These are phyloP conservation scores for Blastomyces gilchristii DNA, from an alignment of 2,329 filamentous ascomycete species.

Conservation along the genomic window DNA sequence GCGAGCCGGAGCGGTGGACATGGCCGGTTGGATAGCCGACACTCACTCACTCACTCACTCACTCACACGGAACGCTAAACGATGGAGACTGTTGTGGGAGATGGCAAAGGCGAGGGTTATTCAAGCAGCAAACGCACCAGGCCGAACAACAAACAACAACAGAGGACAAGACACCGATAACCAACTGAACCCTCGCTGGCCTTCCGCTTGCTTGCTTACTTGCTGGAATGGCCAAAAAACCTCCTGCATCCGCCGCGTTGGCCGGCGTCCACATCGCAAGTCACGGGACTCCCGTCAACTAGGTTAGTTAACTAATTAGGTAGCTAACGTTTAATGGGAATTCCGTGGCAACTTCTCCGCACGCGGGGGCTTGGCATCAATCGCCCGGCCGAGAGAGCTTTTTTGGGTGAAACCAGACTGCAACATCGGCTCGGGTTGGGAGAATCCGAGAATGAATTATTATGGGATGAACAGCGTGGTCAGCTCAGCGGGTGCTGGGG, in stretches of 20 bases:
- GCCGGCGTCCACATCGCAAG: no score
- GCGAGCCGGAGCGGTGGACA: constrained; percentile 14
- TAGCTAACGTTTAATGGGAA: background rate
- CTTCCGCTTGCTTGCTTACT: background rate
- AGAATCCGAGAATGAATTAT: no score
- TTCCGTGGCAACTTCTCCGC: background rate
- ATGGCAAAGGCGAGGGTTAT: background rate
- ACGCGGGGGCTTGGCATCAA: background rate
- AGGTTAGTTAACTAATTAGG: background rate
- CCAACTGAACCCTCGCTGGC: background rate
- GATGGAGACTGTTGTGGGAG: background rate
- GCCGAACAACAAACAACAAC: background rate
- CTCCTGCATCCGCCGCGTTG: no score
- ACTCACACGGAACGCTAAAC: background rate
- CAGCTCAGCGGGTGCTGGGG: background rate
- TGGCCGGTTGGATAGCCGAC: constrained; percentile 2
- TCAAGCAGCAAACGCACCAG: no score
- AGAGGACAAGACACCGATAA: background rate
- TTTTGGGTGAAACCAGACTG: no score
- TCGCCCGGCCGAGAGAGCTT: no score
- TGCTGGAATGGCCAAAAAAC: background rate
- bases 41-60: background rate
- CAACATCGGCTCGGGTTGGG: no score
- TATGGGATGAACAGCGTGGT: background rate
- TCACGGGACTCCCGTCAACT: background rate